Evolutionary conservation across 1,284 basidiomycete genomes (phyloP).

Genomic region (Xerocomus nothofagi): DNA sequence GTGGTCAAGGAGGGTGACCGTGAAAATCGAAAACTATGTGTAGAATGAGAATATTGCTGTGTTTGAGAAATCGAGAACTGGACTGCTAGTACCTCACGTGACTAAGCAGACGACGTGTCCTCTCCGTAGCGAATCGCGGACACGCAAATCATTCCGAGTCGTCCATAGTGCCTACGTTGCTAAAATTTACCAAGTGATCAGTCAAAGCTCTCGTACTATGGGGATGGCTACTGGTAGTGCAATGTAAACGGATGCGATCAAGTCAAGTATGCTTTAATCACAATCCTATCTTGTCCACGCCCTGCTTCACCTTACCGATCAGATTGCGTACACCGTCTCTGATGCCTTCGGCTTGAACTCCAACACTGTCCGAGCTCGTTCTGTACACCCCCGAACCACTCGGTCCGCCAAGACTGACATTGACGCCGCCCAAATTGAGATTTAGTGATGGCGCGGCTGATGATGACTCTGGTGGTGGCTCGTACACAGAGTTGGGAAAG

Average conservation of each 20-base stretch:
- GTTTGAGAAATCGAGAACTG: neutral
- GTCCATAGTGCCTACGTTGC: too few species aligned
- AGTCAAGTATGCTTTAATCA: conserved; percentile 29
- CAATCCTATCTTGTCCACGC: conserved; percentile 75
- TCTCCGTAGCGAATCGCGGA: neutral
- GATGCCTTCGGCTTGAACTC: conserved; percentile 79
- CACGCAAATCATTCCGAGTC: too few species aligned
- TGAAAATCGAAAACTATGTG: conserved; percentile 32
- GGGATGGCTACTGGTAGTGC: too few species aligned
- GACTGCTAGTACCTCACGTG: conserved; percentile 22
- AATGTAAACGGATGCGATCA: neutral
- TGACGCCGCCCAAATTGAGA: conserved; percentile 87
- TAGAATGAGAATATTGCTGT: conserved; percentile 17
- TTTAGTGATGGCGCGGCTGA: conserved; percentile 75
- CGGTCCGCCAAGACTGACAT: conserved; percentile 86
- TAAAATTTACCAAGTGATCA: neutral
- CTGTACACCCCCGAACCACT: conserved; percentile 82
- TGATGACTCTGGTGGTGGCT: conserved; percentile 67
- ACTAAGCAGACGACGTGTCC: conserved; percentile 28
- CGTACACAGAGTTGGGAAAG: conserved; percentile 67
- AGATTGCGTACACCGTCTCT: conserved; percentile 85
- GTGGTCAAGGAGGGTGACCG: conserved; percentile 31
- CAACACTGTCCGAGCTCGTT: conserved; percentile 66
- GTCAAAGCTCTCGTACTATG: neutral
- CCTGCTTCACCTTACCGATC: conserved; percentile 85